Base-by-base conservation (phyloP, 306 rosid species). In the Quillaja saponaria region DNA sequence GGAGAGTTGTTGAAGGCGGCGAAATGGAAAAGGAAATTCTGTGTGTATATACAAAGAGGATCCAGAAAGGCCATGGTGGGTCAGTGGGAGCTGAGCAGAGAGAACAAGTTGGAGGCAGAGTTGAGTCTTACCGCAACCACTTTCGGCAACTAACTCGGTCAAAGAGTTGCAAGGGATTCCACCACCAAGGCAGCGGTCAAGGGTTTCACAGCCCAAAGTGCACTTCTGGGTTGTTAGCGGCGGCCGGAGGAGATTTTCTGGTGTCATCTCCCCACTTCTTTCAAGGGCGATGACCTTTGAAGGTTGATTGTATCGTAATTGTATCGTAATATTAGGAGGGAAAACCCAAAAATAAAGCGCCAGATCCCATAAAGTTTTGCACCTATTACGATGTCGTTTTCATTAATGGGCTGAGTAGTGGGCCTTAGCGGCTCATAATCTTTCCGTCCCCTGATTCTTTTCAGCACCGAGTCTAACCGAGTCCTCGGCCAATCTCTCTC, bases 91-190 rank as follows among this genome's bases (percentile, higher is more conserved):
- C 69, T 88, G 97, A 19, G 96, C 92, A 16, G 80, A 74, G 74
- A 88, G 90, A 13, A 56, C 77, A 47, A 91, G 86, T 63, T 91
- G 97, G 71, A 91, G 97, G 76, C 95, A 91, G 46, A 91, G 51
- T 33, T 91, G 98, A 15, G 98, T 88, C 79, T 88, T 88, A 37
- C 98, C 98, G 66, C 53, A 63, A 5, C 88, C 84, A 74, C 96
- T 86, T 68, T 91, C 98, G 13, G 85, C 91, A 12, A 82, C 88
- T 56, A 88, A 49, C 56, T 91, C 98, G 0, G 90, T 91, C 0
- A 88, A 4, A 21, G 95, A 91, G 63, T 71, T 72, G 81, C 88
- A 86, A 39, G 96, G 85, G 11, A 91, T n/a, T 18, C 97, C 98
- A 19, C 95, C 91, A 45, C 63, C 61, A 31, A 86, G 85, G 67